Percentiles rank a stretch among this genome's conserved stretches.
These are phyloP conservation scores for Elongisporangium undulatum DNA, from an alignment of 352 stramenopile species.

Conservation along the genomic window DNA sequence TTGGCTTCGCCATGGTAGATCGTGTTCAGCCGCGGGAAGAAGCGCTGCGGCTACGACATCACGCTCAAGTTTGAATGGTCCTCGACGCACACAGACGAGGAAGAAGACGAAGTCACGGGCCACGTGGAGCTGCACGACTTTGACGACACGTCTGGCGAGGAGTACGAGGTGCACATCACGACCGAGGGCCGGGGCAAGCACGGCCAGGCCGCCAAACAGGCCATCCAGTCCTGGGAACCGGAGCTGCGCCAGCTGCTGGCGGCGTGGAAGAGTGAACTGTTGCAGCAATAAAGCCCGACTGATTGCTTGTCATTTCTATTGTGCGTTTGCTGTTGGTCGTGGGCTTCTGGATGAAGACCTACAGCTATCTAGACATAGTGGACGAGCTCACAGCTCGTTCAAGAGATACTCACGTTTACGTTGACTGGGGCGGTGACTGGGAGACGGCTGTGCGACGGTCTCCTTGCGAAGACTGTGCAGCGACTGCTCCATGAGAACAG, in stretches of 20 bases:
- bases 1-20: slow-evolving; percentile 17
- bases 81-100: slow-evolving; percentile 28
- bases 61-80: slow-evolving; percentile 77
- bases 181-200: slow-evolving; percentile 38
- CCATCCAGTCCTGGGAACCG: slow-evolving; percentile 48
- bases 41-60: slow-evolving; percentile 82
- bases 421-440: slow-evolving; percentile 5
- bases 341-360: background rate
- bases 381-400: background rate
- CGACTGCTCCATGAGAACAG: slow-evolving; percentile 76
- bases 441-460: slow-evolving; percentile 10
- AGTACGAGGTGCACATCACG: slow-evolving; percentile 71
- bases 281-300: slow-evolving; percentile 57
- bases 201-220: slow-evolving; percentile 47
- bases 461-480: slow-evolving; percentile 61
- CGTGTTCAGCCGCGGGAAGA: slow-evolving; percentile 82
- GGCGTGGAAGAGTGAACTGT: slow-evolving; percentile 69
- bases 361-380: too few relatives aligned
- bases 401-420: background rate
- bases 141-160: slow-evolving; percentile 78
- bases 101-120: slow-evolving; percentile 45
- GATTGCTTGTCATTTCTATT: background rate
- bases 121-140: slow-evolving; percentile 82
- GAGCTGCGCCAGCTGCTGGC: slow-evolving; percentile 65
- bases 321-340: too few relatives aligned